A percentile compares a stretch with the other conserved stretches of the same genome.
Conservation (phyloP, 2,329 filamentous ascomycete species). For the Sporothrix variecibatus region DNA sequence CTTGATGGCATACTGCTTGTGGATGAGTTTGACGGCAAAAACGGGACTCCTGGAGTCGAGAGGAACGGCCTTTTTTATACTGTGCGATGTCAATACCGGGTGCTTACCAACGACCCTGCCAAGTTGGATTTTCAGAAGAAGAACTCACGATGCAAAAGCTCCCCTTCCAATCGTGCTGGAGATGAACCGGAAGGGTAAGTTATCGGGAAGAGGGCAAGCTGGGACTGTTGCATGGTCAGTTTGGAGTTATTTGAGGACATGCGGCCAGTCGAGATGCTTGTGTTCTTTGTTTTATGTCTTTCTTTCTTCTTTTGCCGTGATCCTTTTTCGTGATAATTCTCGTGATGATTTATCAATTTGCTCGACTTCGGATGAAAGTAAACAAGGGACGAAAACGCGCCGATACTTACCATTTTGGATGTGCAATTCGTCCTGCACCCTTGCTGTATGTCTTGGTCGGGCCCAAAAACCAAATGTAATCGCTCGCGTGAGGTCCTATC, state of each 20-base stretch:
- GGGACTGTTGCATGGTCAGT: constrained; percentile 67
- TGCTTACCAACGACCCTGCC: too few relatives aligned
- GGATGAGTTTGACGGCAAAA: constrained; percentile 98
- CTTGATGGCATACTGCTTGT: constrained; percentile 90
- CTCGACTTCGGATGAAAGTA: neutral
- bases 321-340: neutral
- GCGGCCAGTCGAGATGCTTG: neutral
- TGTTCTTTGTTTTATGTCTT: neutral
- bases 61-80: constrained; percentile 91
- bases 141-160: constrained; percentile 87
- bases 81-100: constrained; percentile 41
- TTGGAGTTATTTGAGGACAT: neutral
- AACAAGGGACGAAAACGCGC: neutral
- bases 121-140: neutral
- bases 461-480: neutral
- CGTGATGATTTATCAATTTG: neutral
- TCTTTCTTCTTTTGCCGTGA: neutral
- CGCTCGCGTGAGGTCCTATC: constrained; percentile 13
- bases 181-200: constrained; percentile 90
- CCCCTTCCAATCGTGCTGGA: constrained; percentile 96
- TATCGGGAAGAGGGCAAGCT: constrained; percentile 78
- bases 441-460: neutral
- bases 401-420: constrained; percentile 10
- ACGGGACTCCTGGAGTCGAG: constrained; percentile 68
- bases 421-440: neutral